Evolutionary conservation across 2,329 filamentous ascomycete genomes (phyloP).

Genomic region (Botryotinia convoluta): DNA sequence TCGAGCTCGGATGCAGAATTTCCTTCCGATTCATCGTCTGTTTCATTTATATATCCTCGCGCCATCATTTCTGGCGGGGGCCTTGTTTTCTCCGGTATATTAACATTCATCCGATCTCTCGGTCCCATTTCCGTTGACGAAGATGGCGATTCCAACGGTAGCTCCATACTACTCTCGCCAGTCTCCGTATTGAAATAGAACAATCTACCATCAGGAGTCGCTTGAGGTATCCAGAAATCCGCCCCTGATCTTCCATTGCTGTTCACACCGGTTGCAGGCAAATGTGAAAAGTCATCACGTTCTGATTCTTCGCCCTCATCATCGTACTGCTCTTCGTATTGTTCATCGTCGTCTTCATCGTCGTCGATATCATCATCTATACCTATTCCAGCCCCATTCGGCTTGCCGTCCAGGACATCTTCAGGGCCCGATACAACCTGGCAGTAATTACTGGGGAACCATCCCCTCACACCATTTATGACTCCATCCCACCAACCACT

Average conservation of each 20-base stretch:
- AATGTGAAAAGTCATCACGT: conserved; percentile 52
- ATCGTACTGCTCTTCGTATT: conserved; percentile 57
- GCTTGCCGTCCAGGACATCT: conserved; percentile 63
- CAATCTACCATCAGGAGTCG: conserved; percentile 84
- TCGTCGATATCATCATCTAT: conserved; percentile 62
- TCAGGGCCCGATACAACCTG: conserved; percentile 76
- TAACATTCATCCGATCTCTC: conserved; percentile 82
- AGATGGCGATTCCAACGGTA: conserved; percentile 86
- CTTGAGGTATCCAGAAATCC: conserved; percentile 98
- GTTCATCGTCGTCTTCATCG: conserved; percentile 66
- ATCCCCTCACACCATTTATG: conserved; percentile 92
- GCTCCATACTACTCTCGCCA: conserved; percentile 88
- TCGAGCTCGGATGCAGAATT: conserved; percentile 85
- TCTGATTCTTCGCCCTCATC: conserved; percentile 67
- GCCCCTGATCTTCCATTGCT: conserved; percentile 73
- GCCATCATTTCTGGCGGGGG: conserved; percentile 91
- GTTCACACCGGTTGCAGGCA: conserved; percentile 68
- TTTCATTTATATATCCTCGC: conserved; percentile 74
- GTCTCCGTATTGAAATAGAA: conserved; percentile 99
- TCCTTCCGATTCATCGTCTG: conserved; percentile 83
- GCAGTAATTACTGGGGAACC: conserved; percentile 99
- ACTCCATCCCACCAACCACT: conserved; percentile 99
- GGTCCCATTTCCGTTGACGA: conserved; percentile 80
- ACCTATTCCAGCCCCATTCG: conserved; percentile 48
- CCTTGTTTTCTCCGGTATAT: conserved; percentile 83